Conservation (phyloP, 306 rosid genomes). For the Rubus idaeus region DNA sequence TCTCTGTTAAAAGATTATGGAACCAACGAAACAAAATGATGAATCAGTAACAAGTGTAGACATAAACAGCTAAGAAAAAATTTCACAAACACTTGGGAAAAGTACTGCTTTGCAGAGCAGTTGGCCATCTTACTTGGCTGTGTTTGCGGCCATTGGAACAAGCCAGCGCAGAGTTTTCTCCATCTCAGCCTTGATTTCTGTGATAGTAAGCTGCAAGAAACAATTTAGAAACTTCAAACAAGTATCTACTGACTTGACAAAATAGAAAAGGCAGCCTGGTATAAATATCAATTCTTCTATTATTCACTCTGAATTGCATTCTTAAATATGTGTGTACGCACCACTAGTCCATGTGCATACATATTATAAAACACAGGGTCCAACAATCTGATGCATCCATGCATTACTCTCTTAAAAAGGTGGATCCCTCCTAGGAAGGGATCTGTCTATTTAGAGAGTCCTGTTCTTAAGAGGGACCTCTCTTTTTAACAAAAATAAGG, state of each 20-base stretch:
- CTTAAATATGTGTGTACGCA: too few species aligned
- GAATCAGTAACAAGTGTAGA: slow-evolving; percentile 24
- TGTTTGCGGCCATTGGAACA: slow-evolving; percentile 80
- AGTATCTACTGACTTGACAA: slow-evolving; percentile 15
- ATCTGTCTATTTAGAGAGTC: neutral
- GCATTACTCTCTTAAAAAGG: neutral
- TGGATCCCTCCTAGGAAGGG: neutral
- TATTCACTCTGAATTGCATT: too few species aligned
- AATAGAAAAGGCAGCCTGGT: neutral
- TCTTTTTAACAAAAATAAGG: neutral
- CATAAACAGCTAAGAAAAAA: slow-evolving; percentile 18
- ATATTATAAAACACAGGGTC: neutral
- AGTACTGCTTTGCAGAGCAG: slow-evolving; percentile 19
- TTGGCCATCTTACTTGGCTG: slow-evolving; percentile 69
- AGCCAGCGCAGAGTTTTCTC: slow-evolving; percentile 83
- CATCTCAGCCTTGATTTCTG: slow-evolving; percentile 78
- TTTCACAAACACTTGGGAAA: neutral
- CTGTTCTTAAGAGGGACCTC: neutral
- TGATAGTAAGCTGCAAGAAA: slow-evolving; percentile 57
- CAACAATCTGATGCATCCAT: neutral
- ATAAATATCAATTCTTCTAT: too few species aligned
- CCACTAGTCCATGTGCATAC: neutral
- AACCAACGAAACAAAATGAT: slow-evolving; percentile 27
- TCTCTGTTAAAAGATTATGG: slow-evolving; percentile 52
- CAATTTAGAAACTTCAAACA: slow-evolving; percentile 13